A percentile compares a stretch with the other conserved stretches of the same genome.
phyloP scores from a whole-genome alignment of 2,329 filamentous ascomycete genomes.

The Thermothelomyces thermophilus region DNA sequence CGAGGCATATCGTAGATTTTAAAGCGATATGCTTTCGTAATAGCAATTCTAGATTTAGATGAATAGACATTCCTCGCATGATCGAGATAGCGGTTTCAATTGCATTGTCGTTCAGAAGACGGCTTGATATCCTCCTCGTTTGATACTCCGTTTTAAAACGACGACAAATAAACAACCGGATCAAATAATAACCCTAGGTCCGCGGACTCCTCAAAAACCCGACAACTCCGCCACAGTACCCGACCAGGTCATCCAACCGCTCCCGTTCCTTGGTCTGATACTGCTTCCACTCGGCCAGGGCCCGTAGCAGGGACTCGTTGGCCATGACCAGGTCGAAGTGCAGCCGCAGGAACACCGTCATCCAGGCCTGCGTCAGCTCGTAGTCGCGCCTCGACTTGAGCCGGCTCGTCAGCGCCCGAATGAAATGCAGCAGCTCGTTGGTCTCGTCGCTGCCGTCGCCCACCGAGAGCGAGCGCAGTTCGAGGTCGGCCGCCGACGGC shows the following conservation, averaged over 20 bases:
- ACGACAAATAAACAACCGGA: too few relatives aligned
- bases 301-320: conserved; percentile 47
- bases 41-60: too few relatives aligned
- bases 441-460: conserved; percentile 40
- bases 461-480: conserved; percentile 70
- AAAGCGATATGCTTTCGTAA: neutral
- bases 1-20: too few relatives aligned
- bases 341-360: conserved; percentile 83
- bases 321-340: conserved; percentile 57
- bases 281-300: conserved; percentile 62
- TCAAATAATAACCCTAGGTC: conserved; percentile 36
- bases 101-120: too few relatives aligned
- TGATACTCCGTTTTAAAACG: too few relatives aligned
- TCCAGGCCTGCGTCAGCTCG: conserved; percentile 93
- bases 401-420: conserved; percentile 68
- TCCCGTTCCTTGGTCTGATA: conserved; percentile 66
- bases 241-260: conserved; percentile 68
- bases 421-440: conserved; percentile 72
- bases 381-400: conserved; percentile 71
- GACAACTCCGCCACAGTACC: conserved; percentile 82
- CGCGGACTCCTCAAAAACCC: conserved; percentile 65
- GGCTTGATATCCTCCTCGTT: too few relatives aligned
- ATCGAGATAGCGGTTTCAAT: too few relatives aligned
- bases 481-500: conserved; percentile 81
- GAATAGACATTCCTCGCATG: too few relatives aligned